phyloP scores from a whole-genome alignment of 352 stramenopile species.

The Phytophthora sp. region DNA sequence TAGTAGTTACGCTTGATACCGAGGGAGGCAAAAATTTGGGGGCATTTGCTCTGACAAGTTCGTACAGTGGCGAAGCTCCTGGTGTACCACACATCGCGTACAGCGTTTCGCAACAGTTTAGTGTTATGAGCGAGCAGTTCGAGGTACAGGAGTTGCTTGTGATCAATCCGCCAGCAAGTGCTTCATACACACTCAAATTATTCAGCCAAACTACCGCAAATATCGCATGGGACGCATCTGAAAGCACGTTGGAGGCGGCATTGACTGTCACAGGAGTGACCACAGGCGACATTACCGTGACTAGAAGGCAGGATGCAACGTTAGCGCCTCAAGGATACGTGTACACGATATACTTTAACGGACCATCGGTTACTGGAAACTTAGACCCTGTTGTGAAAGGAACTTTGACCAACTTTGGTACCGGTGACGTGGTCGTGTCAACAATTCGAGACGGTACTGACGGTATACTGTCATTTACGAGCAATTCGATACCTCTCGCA shows the following conservation, averaged over 20 bases:
- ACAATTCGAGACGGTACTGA: slow-evolving; percentile 42
- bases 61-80: slow-evolving; percentile 64
- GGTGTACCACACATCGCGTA: slow-evolving; percentile 54
- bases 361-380: slow-evolving; percentile 44
- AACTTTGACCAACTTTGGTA: slow-evolving; percentile 31
- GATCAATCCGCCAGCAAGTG: slow-evolving; percentile 32
- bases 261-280: slow-evolving; percentile 23
- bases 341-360: slow-evolving; percentile 81
- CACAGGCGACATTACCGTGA: slow-evolving; percentile 56
- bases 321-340: slow-evolving; percentile 59
- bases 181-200: slow-evolving; percentile 55
- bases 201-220: slow-evolving; percentile 18
- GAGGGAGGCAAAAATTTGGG: slow-evolving; percentile 37
- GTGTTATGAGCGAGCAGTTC: slow-evolving; percentile 66
- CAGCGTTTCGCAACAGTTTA: slow-evolving; percentile 59
- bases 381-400: slow-evolving; percentile 21
- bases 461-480: slow-evolving; percentile 33
- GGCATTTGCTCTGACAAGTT: slow-evolving; percentile 46
- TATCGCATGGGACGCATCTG: slow-evolving; percentile 67
- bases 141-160: slow-evolving; percentile 62
- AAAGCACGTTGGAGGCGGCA: slow-evolving; percentile 28
- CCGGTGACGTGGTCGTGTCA: slow-evolving; percentile 39
- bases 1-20: slow-evolving; percentile 13
- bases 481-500: slow-evolving; percentile 61
- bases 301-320: slow-evolving; percentile 41